Conservation (phyloP, 768 basidiomycete genomes). For the Crucibulum laeve region DNA sequence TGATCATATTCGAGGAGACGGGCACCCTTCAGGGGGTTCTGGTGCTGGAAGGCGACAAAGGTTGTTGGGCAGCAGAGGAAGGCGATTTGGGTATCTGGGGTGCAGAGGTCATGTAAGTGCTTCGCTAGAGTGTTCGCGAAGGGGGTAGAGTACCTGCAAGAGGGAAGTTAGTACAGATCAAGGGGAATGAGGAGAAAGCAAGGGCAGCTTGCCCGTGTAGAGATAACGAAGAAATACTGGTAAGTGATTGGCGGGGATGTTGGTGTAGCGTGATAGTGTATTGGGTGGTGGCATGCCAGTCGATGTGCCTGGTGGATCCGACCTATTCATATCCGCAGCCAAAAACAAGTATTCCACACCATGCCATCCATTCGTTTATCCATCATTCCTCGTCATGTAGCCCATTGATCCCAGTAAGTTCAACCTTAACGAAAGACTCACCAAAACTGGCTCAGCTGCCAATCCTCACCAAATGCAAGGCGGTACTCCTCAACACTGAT, state of each 20-base stretch:
- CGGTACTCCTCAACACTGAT: slow-evolving; percentile 40
- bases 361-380: not conserved
- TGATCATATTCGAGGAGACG: slow-evolving; percentile 37
- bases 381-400: not conserved
- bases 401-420: too few species aligned
- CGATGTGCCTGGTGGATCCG: too few species aligned
- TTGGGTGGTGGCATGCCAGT: too few species aligned
- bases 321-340: too few species aligned
- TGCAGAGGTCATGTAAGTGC: slow-evolving; percentile 25
- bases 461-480: slow-evolving; percentile 40
- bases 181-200: slow-evolving; percentile 8
- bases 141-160: slow-evolving; percentile 34
- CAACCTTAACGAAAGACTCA: slow-evolving; percentile 18
- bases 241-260: not conserved
- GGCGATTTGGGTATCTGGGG: slow-evolving; percentile 27
- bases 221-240: not conserved
- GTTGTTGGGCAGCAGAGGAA: slow-evolving; percentile 44
- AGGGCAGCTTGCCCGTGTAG: slow-evolving; percentile 9
- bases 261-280: not conserved
- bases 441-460: slow-evolving; percentile 51
- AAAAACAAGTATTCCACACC: too few species aligned
- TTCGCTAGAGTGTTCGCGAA: slow-evolving; percentile 34
- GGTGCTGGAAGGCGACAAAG: slow-evolving; percentile 44
- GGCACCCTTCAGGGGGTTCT: slow-evolving; percentile 24
- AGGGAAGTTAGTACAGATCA: slow-evolving; percentile 7